Conservation (phyloP, 2,329 filamentous ascomycete species). For the Alternaria arborescens region DNA sequence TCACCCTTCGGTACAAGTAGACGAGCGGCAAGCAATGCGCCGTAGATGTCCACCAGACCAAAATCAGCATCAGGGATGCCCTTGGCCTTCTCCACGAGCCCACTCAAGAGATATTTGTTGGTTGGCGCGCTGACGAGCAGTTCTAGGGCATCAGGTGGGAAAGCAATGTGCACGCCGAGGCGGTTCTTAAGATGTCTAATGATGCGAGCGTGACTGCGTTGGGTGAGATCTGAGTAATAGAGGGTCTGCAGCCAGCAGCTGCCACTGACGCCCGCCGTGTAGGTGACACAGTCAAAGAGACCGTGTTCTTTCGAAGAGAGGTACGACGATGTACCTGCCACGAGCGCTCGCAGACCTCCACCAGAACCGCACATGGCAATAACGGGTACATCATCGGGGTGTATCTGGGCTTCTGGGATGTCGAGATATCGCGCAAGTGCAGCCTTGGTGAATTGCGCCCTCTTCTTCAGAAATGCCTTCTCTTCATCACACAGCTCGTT, state of each 20-base stretch:
- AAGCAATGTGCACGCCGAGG: constrained; percentile 88
- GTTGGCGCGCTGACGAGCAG: constrained; percentile 88
- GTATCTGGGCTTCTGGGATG: constrained; percentile 79
- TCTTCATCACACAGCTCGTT: constrained; percentile 84
- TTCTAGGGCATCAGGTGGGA: constrained; percentile 83
- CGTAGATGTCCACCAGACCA: constrained; percentile 93
- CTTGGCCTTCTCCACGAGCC: constrained; percentile 89
- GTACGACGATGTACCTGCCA: constrained; percentile 88
- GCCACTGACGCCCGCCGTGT: constrained; percentile 93
- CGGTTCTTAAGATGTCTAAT: constrained; percentile 87
- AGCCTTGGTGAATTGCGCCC: constrained; percentile 72
- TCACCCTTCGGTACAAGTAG: constrained; percentile 88
- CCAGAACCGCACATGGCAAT: constrained; percentile 96
- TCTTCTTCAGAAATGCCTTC: constrained; percentile 73
- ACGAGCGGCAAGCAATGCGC: constrained; percentile 82
- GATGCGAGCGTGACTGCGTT: constrained; percentile 71
- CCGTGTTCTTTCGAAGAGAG: constrained; percentile 85
- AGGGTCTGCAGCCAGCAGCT: constrained; percentile 95
- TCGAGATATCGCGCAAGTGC: constrained; percentile 85
- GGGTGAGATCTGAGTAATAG: constrained; percentile 81
- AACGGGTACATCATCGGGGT: constrained; percentile 89
- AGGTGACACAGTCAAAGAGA: constrained; percentile 91
- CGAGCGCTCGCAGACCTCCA: constrained; percentile 86
- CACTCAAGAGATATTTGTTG: constrained; percentile 88
- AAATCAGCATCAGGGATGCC: constrained; percentile 82